Evolutionary conservation across 179 eudicot genomes (phyloP), one percentile per base, ranked within the genome.

Genomic region (Beta corolliflora): DNA sequence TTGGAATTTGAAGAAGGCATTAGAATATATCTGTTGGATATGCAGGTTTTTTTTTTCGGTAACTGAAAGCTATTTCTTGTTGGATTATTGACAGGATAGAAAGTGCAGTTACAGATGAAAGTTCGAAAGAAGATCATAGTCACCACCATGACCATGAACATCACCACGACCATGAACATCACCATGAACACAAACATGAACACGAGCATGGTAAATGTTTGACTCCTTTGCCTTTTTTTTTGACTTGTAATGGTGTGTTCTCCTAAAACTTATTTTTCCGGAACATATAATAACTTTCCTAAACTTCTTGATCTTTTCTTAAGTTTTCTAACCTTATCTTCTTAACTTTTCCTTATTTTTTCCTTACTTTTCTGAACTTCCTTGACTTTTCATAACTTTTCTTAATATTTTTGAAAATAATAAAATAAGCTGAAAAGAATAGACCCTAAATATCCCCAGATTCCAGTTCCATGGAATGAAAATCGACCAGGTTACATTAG

Each of bases 51-150:
- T 53, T 23, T 55, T 79, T 11, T 4, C 3, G 45, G 68, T 7
- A 9, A 18, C 3, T 63, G 44, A 31, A 19, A 61, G 52, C 82
- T 84, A 75, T 73, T 70, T 73, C 77, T 25, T 76, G 18, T 67
- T 80, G 21, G n/a, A 66, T 63, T 2, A 66, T 73, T 89, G 83
- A 83, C 93, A 96, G 99, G 87, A 93, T 96, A 85, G 99, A 96
- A 81, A 91, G 92, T 91, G 93, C 97, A 79, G 93, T 96, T 59
- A 86, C 85, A 31, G 88, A 81, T 76, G 95, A 94, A 83, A 89
- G 66, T 81, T 82, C 92, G 19, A 87, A 93, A 88, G 95, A 94
- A 41, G 97, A 96, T 80, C 93, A 90, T 55, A 88, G 86, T 31
- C 81, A 89, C 5, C 90, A 94, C 25, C 86, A 70, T 2, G 82